Evolutionary conservation across 2,329 filamentous ascomycete genomes (phyloP).

Genomic region (Ophiosphaerella narmari): DNA sequence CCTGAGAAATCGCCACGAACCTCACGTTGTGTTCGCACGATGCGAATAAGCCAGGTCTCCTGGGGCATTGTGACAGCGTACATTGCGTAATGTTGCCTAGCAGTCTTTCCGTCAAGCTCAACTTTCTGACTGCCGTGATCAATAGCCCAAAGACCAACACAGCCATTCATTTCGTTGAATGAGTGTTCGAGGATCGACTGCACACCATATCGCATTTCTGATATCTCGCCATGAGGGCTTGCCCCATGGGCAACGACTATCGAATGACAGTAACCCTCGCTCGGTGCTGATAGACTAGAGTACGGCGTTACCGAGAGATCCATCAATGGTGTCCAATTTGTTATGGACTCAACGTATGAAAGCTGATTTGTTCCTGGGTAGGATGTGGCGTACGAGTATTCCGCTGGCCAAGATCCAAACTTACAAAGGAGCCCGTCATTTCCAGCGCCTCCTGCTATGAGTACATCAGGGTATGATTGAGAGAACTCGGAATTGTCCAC

Average conservation of each 20-base stretch:
- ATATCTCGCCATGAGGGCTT: slow-evolving; percentile 50
- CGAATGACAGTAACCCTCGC: slow-evolving; percentile 28
- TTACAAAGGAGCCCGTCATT: slow-evolving; percentile 78
- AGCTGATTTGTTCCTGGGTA: slow-evolving; percentile 48
- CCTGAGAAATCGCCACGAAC: slow-evolving; percentile 20
- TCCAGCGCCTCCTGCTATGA: slow-evolving; percentile 78
- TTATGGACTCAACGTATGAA: slow-evolving; percentile 63
- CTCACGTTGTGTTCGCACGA: slow-evolving; percentile 29
- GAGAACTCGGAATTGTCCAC: slow-evolving; percentile 53
- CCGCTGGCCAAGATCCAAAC: slow-evolving; percentile 54
- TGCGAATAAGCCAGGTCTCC: slow-evolving; percentile 35
- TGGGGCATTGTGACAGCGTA: slow-evolving; percentile 45
- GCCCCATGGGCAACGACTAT: slow-evolving; percentile 51
- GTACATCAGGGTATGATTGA: slow-evolving; percentile 71
- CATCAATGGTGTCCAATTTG: slow-evolving; percentile 62
- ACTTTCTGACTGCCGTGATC: slow-evolving; percentile 33
- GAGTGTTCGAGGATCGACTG: slow-evolving; percentile 43
- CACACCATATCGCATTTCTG: slow-evolving; percentile 50
- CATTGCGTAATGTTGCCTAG: slow-evolving; percentile 37
- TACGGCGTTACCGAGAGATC: slow-evolving; percentile 49
- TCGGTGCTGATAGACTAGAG: slow-evolving; percentile 21
- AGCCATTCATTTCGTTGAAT: slow-evolving; percentile 38
- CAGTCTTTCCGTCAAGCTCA: slow-evolving; percentile 30
- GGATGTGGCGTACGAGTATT: slow-evolving; percentile 59
- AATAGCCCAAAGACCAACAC: slow-evolving; percentile 47